Evolutionary conservation across 306 rosid species (phyloP).

Genomic region (Ochetophila trinervis): DNA sequence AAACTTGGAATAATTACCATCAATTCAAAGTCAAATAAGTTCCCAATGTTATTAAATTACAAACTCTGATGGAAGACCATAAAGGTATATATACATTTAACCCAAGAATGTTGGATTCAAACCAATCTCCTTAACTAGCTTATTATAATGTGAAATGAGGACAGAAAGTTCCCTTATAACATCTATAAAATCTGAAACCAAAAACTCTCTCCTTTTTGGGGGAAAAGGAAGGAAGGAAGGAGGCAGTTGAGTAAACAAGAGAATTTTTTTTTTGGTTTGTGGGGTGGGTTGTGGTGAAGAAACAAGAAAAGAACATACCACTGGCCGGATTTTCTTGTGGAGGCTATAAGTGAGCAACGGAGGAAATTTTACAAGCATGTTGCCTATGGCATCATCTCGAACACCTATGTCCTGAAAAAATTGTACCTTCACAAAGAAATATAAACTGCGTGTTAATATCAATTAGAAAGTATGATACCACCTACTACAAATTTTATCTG

Average conservation of each 20-base stretch:
- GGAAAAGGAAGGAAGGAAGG: neutral
- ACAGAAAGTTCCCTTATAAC: neutral
- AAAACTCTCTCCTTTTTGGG: neutral
- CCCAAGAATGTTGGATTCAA: neutral
- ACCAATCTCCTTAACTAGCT: neutral
- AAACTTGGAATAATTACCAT: slow-evolving; percentile 5
- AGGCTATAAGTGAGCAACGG: slow-evolving; percentile 79
- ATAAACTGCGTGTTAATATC: slow-evolving; percentile 18
- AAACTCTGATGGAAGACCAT: neutral
- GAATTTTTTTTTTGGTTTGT: too few relatives aligned
- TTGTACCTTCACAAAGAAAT: slow-evolving; percentile 49
- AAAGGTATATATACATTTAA: neutral
- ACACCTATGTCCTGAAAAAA: slow-evolving; percentile 80
- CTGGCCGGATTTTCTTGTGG: slow-evolving; percentile 82
- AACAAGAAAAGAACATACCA: slow-evolving; percentile 57
- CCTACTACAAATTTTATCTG: neutral
- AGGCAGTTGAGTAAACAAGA: slow-evolving; percentile 15
- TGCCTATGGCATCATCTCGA: slow-evolving; percentile 74
- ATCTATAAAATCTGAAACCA: neutral
- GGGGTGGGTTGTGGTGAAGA: slow-evolving; percentile 7
- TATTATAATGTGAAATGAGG: slow-evolving; percentile 2
- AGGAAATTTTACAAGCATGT: slow-evolving; percentile 93
- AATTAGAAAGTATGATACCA: slow-evolving; percentile 18
- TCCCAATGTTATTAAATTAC: slow-evolving; percentile 4
- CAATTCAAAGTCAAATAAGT: neutral